Evolutionary conservation across 1,139 yeast genomes (phyloP).

Genomic region (Diutina siamensis): DNA sequence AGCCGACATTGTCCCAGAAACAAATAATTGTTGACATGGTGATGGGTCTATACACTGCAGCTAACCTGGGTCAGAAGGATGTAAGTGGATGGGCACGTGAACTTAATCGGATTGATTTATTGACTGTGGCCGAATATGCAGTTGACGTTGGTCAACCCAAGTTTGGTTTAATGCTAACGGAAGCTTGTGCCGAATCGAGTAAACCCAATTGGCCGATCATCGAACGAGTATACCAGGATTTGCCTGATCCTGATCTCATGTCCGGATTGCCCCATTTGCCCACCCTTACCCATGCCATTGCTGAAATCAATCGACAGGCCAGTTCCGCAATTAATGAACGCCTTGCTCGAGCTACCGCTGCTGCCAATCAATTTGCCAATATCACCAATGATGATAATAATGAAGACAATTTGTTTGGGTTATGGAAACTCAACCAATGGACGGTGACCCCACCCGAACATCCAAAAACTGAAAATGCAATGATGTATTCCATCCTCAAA

Average conservation of each 20-base stretch:
- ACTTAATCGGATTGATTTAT: constrained; percentile 23
- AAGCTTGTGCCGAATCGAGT: constrained; percentile 24
- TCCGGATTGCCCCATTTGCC: constrained; percentile 54
- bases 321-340: constrained; percentile 22
- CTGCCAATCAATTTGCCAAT: background rate
- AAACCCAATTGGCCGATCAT: constrained; percentile 13
- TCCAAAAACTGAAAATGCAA: constrained; percentile 25
- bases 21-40: constrained; percentile 26
- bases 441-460: constrained; percentile 37
- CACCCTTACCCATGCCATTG: constrained; percentile 38
- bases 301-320: constrained; percentile 24
- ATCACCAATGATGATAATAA: constrained; percentile 1
- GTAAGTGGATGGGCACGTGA: constrained; percentile 21
- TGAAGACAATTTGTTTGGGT: constrained; percentile 15
- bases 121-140: constrained; percentile 13
- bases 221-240: constrained; percentile 30
- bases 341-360: background rate
- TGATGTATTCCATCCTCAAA: constrained; percentile 37
- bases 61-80: constrained; percentile 17
- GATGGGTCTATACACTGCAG: constrained; percentile 34
- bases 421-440: constrained; percentile 71
- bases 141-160: constrained; percentile 13
- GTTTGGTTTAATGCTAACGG: constrained; percentile 44
- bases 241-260: constrained; percentile 51
- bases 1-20: constrained; percentile 10